Percentiles rank a stretch among this genome's conserved stretches.
phyloP scores from a whole-genome alignment of 306 rosid genomes.

The Psophocarpus tetragonolobus region DNA sequence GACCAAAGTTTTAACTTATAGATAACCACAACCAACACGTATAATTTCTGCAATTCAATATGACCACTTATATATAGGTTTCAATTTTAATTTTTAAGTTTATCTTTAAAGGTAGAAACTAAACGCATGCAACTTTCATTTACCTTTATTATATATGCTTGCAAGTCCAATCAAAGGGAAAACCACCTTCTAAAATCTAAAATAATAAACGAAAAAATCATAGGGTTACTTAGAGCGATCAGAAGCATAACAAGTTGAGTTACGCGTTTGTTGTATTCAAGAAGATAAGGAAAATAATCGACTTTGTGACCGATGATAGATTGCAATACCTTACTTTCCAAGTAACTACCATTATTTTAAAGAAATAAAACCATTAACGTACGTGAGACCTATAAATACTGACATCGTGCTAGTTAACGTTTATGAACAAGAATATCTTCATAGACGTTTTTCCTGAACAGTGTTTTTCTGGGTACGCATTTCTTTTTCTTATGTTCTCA shows the following conservation, averaged over 20 bases:
- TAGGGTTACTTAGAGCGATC: not conserved
- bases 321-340: not conserved
- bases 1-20: not conserved
- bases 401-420: not conserved
- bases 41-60: not conserved
- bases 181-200: not conserved
- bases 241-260: not conserved
- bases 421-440: not conserved
- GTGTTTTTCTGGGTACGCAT: not conserved
- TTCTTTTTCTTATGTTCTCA: not conserved
- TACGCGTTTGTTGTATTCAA: not conserved
- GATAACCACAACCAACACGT: not conserved
- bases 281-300: not conserved
- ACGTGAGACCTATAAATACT: not conserved
- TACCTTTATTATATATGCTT: not conserved
- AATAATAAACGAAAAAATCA: not conserved
- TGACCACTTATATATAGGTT: not conserved
- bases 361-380: not conserved
- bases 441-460: not conserved
- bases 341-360: not conserved
- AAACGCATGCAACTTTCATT: not conserved
- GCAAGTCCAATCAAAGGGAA: not conserved
- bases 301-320: too few species aligned
- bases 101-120: not conserved
- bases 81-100: not conserved